Conservation (phyloP, 2,329 filamentous ascomycete genomes). For the Diplocarpon mali region DNA sequence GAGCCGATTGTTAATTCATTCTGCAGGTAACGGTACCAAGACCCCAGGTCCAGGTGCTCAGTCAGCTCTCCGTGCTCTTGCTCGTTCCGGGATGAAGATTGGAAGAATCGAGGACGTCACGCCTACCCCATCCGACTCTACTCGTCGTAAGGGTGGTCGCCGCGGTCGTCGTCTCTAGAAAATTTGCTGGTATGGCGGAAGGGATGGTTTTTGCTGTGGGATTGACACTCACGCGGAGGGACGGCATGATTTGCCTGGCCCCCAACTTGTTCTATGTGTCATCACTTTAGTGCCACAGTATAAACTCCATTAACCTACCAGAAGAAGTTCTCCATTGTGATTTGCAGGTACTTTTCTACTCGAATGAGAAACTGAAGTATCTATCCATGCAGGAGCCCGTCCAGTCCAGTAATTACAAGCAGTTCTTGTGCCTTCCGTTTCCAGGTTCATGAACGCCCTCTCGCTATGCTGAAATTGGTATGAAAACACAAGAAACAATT, state of each 20-base stretch:
- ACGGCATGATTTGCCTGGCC: constrained; percentile 56
- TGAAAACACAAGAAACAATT: background rate
- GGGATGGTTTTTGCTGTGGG: constrained; percentile 41
- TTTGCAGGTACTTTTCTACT: background rate
- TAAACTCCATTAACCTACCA: constrained; percentile 19
- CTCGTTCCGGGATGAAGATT: constrained; percentile 99
- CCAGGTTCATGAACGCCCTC: background rate
- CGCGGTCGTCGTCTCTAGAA: constrained; percentile 99
- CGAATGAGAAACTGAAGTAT: background rate
- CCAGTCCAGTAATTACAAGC: constrained; percentile 1
- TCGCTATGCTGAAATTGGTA: constrained; percentile 4
- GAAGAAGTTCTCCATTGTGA: background rate
- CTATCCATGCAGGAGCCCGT: too few species aligned
- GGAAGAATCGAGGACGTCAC: constrained; percentile 99
- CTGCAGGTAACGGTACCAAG: constrained; percentile 92
- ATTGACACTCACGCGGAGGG: constrained; percentile 62
- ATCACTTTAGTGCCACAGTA: constrained; percentile 27
- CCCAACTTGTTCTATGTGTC: constrained; percentile 43
- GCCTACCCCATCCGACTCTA: constrained; percentile 97
- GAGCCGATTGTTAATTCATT: constrained; percentile 2
- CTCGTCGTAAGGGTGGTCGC: constrained; percentile 99
- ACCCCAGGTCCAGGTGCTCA: constrained; percentile 98
- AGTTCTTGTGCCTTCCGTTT: background rate
- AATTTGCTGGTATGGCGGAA: constrained; percentile 20
- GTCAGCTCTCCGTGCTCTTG: constrained; percentile 95